Percentiles rank a stretch among this genome's conserved stretches.
Conservation (phyloP, 192 early-diverging fungal species). For the Piromyces finnis region DNA sequence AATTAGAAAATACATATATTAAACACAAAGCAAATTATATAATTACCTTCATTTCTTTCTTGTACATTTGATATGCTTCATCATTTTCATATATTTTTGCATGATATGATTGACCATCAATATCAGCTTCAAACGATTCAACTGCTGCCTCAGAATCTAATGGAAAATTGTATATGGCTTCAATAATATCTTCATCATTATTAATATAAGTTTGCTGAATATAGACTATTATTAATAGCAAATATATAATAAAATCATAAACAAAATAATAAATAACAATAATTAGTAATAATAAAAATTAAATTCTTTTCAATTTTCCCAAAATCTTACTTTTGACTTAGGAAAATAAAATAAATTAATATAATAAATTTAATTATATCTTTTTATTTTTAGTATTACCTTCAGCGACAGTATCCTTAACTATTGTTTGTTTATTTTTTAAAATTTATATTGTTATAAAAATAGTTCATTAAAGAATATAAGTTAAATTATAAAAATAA, state of each 20-base stretch:
- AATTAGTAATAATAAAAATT: too few species aligned
- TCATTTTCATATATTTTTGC: constrained; percentile 9
- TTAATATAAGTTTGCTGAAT: constrained; percentile 1
- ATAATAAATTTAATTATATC: background rate
- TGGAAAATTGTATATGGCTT: constrained; percentile 8
- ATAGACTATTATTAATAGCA: background rate
- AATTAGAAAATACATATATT: too few species aligned
- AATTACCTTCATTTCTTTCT: background rate
- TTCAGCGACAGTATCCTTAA: background rate
- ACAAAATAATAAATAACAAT: too few species aligned
- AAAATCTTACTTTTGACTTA: too few species aligned
- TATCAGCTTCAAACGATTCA: constrained; percentile 10
- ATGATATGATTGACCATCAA: constrained; percentile 3
- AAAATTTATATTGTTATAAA: background rate
- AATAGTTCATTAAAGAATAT: too few species aligned
- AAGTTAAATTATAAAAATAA: too few species aligned
- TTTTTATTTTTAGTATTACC: background rate
- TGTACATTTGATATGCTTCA: constrained; percentile 5
- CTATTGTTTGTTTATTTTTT: too few species aligned
- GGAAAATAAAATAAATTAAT: too few species aligned
- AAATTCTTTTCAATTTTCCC: too few species aligned
- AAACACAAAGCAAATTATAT: too few species aligned
- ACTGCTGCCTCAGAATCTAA: constrained; percentile 8
- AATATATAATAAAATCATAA: too few species aligned
- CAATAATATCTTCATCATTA: background rate